Conservation (phyloP, 202 grass and related monocot species). For the Zizania palustris region DNA sequence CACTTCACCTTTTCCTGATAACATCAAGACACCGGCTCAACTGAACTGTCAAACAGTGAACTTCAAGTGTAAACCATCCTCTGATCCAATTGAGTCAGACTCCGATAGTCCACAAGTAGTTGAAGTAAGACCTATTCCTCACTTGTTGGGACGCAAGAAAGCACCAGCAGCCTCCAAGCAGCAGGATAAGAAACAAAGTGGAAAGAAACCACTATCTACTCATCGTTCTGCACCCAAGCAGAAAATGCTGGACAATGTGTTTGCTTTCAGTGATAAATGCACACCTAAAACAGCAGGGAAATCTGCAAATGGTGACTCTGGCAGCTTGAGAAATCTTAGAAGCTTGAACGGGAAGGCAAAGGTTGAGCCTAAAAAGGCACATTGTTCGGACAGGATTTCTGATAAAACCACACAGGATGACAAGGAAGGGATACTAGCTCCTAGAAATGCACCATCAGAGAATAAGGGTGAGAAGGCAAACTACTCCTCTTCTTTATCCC, state of each 20-base stretch:
- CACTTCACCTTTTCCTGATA: conserved; percentile 47
- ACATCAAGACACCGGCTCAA: conserved; percentile 60
- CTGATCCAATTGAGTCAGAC: conserved; percentile 88
- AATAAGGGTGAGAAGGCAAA: conserved; percentile 46
- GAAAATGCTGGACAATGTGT: conserved; percentile 48
- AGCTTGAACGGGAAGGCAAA: conserved; percentile 59
- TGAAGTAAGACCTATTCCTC: conserved; percentile 67
- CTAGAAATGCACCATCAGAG: conserved; percentile 44
- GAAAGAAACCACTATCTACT: conserved; percentile 71
- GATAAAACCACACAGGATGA: conserved; percentile 54
- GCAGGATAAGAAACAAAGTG: conserved; percentile 44
- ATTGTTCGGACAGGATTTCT: conserved; percentile 58
- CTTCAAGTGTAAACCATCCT: conserved; percentile 57
- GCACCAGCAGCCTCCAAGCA: conserved; percentile 47
- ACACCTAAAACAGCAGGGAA: conserved; percentile 47
- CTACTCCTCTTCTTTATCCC: conserved; percentile 54
- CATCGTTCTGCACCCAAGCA: conserved; percentile 56
- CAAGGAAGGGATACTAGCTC: conserved; percentile 41
- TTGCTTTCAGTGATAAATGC: conserved; percentile 62
- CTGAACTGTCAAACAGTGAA: conserved; percentile 47
- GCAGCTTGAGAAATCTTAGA: conserved; percentile 54
- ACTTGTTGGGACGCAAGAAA: conserved; percentile 51
- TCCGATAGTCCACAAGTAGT: conserved; percentile 73
- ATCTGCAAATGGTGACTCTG: conserved; percentile 46
- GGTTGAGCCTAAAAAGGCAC: conserved; percentile 52